Percentiles rank a stretch among this genome's conserved stretches.
Evolutionary conservation across 805 yeast species (phyloP).

Genomic region (Metschnikowia shivogae): DNA sequence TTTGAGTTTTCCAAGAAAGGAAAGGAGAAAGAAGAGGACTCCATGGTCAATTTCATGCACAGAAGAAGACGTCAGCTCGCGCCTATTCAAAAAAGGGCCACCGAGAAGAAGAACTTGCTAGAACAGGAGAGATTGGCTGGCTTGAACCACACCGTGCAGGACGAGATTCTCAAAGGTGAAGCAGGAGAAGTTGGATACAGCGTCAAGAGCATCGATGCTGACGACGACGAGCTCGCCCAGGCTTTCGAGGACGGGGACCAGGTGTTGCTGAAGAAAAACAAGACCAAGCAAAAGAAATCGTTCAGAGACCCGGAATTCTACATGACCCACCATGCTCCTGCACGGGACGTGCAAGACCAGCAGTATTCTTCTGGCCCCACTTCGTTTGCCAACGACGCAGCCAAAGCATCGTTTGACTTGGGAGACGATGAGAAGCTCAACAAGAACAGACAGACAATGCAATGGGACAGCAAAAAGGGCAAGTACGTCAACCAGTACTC

Average conservation of each 20-base stretch:
- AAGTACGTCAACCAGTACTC: constrained; percentile 80
- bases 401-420: constrained; percentile 81
- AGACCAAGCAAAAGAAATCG: constrained; percentile 39
- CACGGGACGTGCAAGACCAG: constrained; percentile 73
- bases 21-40: constrained; percentile 52
- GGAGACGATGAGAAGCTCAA: constrained; percentile 71
- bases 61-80: constrained; percentile 83
- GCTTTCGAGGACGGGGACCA: constrained; percentile 54
- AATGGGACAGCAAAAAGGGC: constrained; percentile 93
- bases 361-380: constrained; percentile 47
- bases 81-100: constrained; percentile 76
- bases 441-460: constrained; percentile 66
- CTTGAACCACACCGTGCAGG: constrained; percentile 65
- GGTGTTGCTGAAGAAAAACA: constrained; percentile 25
- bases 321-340: constrained; percentile 87
- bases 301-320: constrained; percentile 77
- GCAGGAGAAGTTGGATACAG: constrained; percentile 46
- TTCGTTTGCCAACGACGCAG: constrained; percentile 80
- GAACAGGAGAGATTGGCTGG: constrained; percentile 77
- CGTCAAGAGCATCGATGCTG: constrained; percentile 35
- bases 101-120: constrained; percentile 60
- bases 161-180: constrained; percentile 59
- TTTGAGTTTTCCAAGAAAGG: constrained; percentile 70
- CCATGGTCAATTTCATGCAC: constrained; percentile 77
- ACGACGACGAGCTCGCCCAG: constrained; percentile 45